These are phyloP conservation scores for Uronychia setigera DNA, from an alignment of 73 alveolate species.

Conservation along the genomic window DNA sequence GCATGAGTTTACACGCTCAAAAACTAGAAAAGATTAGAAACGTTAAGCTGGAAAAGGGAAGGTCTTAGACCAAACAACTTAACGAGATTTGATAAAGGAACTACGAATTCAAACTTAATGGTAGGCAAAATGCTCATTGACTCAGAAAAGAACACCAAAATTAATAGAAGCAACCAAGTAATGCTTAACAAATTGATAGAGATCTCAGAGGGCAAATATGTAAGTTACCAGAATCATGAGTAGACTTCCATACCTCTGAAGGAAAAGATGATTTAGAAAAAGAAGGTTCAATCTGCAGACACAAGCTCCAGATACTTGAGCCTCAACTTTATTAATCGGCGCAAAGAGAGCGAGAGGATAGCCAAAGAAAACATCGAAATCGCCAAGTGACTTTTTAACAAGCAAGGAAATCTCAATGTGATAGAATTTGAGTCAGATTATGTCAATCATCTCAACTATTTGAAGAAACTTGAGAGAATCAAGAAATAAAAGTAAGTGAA, in stretches of 20 bases:
- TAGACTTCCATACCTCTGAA: not conserved
- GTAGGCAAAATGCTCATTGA: not conserved
- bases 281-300: not conserved
- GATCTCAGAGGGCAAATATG: not conserved
- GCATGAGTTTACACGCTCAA: not conserved
- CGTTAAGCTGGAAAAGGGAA: not conserved
- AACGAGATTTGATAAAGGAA: not conserved
- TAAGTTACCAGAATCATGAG: not conserved
- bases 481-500: not conserved
- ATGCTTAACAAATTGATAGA: not conserved
- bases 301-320: not conserved
- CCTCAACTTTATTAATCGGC: not conserved
- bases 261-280: not conserved
- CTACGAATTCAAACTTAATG: not conserved
- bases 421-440: not conserved
- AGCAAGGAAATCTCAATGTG: not conserved
- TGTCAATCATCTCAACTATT: not conserved
- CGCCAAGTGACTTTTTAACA: not conserved
- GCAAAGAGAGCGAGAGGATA: not conserved
- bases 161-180: not conserved
- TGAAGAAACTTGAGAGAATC: not conserved
- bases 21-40: not conserved
- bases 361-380: not conserved
- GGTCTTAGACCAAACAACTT: not conserved
- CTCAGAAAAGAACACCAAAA: not conserved